A percentile compares a stretch with the other conserved stretches of the same genome.
These are phyloP conservation scores for Pseudonectria foliicola DNA, from an alignment of 2,329 filamentous ascomycete genomes.

Conservation along the genomic window DNA sequence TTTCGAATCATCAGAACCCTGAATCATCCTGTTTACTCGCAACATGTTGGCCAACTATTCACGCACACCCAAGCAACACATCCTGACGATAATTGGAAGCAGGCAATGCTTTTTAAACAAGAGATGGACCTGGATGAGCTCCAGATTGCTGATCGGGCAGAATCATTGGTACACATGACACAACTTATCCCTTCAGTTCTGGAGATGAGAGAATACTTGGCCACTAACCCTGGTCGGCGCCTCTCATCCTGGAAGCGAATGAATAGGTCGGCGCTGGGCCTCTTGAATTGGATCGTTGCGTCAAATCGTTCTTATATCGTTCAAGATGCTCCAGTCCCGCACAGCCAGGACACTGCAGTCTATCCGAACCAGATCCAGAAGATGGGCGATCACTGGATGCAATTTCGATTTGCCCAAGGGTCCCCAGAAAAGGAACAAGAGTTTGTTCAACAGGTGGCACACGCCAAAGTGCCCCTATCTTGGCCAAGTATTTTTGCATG, in stretches of 20 bases:
- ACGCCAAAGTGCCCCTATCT: slow-evolving; percentile 24
- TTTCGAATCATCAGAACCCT: slow-evolving; percentile 11
- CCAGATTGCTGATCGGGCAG: slow-evolving; percentile 1
- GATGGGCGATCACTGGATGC: slow-evolving; percentile 56
- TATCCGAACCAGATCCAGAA: slow-evolving; percentile 48
- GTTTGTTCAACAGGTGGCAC: slow-evolving; percentile 58
- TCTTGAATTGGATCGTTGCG: slow-evolving; percentile 82
- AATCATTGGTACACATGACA: slow-evolving; percentile 39
- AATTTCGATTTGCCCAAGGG: slow-evolving; percentile 84
- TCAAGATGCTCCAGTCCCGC: slow-evolving; percentile 50
- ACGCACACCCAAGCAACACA: slow-evolving; percentile 2
- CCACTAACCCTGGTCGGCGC: slow-evolving; percentile 27
- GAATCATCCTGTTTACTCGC: neutral
- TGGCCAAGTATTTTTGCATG: slow-evolving; percentile 75
- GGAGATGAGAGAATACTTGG: slow-evolving; percentile 47
- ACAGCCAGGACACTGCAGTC: slow-evolving; percentile 19
- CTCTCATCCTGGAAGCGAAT: slow-evolving; percentile 47
- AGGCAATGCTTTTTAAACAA: slow-evolving; percentile 18
- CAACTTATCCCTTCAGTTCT: slow-evolving; percentile 54
- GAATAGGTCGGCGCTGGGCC: slow-evolving; percentile 55
- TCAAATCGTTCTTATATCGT: slow-evolving; percentile 85
- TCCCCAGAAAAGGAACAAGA: slow-evolving; percentile 78
- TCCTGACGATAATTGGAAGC: slow-evolving; percentile 6
- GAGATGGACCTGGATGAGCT: slow-evolving; percentile 19
- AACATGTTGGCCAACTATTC: neutral